A percentile compares a stretch with the other conserved stretches of the same genome.
Conservation (phyloP, 306 rosid species). For the Begonia loranthoides region DNA sequence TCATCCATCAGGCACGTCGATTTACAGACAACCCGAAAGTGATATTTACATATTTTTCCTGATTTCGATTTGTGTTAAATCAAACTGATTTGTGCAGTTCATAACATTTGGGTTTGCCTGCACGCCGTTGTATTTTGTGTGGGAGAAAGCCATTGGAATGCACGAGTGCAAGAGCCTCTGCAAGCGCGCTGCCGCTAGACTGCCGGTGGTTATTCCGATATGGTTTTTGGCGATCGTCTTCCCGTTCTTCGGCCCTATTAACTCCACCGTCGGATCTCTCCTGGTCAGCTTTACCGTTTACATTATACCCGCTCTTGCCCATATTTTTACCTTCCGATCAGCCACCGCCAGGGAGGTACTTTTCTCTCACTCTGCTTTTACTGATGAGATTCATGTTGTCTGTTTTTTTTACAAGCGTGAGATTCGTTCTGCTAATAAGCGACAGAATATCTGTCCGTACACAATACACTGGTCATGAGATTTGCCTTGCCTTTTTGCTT, state of each 20-base stretch:
- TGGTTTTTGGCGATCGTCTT: conserved; percentile 92
- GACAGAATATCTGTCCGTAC: conserved; percentile 15
- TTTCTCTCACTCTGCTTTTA: background rate
- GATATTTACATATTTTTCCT: no score
- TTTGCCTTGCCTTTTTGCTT: no score
- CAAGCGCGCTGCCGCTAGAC: conserved; percentile 76
- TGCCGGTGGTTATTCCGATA: conserved; percentile 86
- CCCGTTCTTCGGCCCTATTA: conserved; percentile 93
- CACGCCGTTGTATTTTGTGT: conserved; percentile 86
- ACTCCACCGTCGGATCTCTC: conserved; percentile 91
- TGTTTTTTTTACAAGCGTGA: conserved; percentile 6
- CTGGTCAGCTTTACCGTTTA: conserved; percentile 96
- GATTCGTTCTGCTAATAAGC: conserved; percentile 19
- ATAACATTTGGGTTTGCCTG: conserved; percentile 96
- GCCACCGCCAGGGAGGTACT: conserved; percentile 72
- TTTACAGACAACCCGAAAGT: no score
- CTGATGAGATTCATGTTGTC: no score
- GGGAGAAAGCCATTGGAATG: conserved; percentile 90
- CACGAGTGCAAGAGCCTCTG: conserved; percentile 82
- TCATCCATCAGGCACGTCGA: conserved; percentile 63
- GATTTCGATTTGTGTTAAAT: no score
- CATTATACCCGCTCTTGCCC: conserved; percentile 78
- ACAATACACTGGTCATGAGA: background rate
- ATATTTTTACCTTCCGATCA: conserved; percentile 72
- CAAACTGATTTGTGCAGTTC: conserved; percentile 31